These are phyloP conservation scores for Populus deltoides DNA, from an alignment of 345 rosid species.

Conservation along the genomic window DNA sequence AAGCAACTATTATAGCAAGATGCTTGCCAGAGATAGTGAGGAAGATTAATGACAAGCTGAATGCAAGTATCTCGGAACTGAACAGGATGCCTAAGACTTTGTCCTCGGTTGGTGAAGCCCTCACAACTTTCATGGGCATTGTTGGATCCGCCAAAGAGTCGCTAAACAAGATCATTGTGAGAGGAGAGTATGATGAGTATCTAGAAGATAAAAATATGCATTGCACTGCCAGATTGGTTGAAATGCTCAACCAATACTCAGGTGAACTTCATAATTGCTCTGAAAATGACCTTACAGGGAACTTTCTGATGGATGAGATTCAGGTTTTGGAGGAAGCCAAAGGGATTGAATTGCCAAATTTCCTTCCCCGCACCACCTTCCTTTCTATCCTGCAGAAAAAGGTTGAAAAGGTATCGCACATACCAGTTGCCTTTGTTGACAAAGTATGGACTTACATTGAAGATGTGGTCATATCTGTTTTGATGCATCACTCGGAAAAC, in stretches of 20 bases:
- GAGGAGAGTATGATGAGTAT: conserved; percentile 45
- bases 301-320: conserved; percentile 31
- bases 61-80: conserved; percentile 5
- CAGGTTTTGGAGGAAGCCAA: conserved; percentile 30
- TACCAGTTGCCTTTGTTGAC: too few relatives aligned
- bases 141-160: conserved; percentile 41
- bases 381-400: too few relatives aligned
- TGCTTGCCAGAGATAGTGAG: conserved; percentile 34
- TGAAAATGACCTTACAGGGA: not conserved
- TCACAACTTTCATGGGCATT: conserved; percentile 38
- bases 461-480: conserved; percentile 12
- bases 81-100: conserved; percentile 30
- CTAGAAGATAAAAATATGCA: conserved; percentile 1
- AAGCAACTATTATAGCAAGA: conserved; percentile 26
- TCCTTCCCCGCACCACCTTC: conserved; percentile 25
- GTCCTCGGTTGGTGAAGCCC: conserved; percentile 32
- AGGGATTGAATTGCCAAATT: conserved; percentile 36
- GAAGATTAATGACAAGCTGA: conserved; percentile 35
- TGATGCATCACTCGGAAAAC: conserved; percentile 14
- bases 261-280: conserved; percentile 2
- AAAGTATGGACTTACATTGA: too few relatives aligned
- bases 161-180: conserved; percentile 33
- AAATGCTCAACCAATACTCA: conserved; percentile 22
- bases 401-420: too few relatives aligned
- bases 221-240: not conserved